Base-by-base conservation (phyloP, 805 yeast species). In the Myxozyma neglecta region DNA sequence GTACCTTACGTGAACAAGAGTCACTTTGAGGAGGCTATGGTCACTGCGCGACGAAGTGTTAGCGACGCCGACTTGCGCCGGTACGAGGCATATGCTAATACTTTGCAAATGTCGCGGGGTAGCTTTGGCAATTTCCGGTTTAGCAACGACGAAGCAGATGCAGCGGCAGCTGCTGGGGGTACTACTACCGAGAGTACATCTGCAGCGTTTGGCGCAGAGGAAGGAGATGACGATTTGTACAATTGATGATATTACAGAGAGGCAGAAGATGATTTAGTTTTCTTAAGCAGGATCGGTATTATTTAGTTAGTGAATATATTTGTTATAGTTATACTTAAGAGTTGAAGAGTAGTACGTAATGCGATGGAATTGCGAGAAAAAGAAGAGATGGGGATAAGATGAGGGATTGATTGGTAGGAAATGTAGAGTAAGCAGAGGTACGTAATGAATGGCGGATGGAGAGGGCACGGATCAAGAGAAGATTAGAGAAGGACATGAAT, bases 11-110 rank as follows among this genome's bases (percentile, higher is more conserved):
- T 94, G 72, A 89, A 97, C 36, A 89, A 88, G 74, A 87, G 87
- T 56, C 99, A 94, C 76, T 91, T 94, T 71, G 97, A 94, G 78
- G 98, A 94, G 81, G 99, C 99, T 51, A 94, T 94, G 99, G 92
- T 93, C 86, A 91, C 98, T 1, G 99, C 99, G 57, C 88, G 91
- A 78, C 89, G 98, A 72, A 92, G 97, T 59, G 99, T 94, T 53
- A 87, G 96, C 45, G 98, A 96, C 73, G 89, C 97, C 43, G 99
- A 94, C 78, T 83, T 94, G 73, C 94, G 99, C 79, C 92, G 99
- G 79, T 94, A 94, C 76, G 99, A 94, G 80, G 96, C 98, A 7
- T 94, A 93, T 73, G 74, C 74, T 6, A 97, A 93, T 78, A 97
- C 93, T 79, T 82, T 94, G 76, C 96, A 88, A 76, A 90, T 96